A percentile compares a stretch with the other conserved stretches of the same genome.
phyloP scores from a whole-genome alignment of 2,329 filamentous ascomycete species.

The Madurella fahalii region DNA sequence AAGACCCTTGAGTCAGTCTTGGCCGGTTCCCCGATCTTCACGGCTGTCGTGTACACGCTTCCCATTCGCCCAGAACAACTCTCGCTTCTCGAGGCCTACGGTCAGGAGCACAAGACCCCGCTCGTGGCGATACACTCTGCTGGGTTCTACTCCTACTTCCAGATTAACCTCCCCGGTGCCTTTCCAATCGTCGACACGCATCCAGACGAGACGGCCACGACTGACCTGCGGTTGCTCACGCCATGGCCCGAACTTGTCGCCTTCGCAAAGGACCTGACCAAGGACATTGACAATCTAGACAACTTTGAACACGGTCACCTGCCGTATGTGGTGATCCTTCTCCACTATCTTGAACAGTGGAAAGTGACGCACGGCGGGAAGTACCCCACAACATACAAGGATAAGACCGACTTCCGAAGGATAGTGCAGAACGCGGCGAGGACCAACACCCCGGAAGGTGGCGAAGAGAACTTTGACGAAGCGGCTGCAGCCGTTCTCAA shows the following conservation, averaged over 20 bases:
- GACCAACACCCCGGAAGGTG: conserved; percentile 72
- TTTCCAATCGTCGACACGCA: conserved; percentile 96
- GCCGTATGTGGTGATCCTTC: conserved; percentile 76
- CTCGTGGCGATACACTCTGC: conserved; percentile 81
- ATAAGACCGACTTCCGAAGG: conserved; percentile 79
- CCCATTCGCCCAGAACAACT: conserved; percentile 45
- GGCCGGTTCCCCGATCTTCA: conserved; percentile 41
- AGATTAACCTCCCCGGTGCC: conserved; percentile 68
- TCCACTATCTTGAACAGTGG: conserved; percentile 82
- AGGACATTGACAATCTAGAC: conserved; percentile 63
- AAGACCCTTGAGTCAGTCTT: conserved; percentile 41
- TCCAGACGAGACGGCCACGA: conserved; percentile 77
- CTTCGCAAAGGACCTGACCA: conserved; percentile 64
- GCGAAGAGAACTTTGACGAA: conserved; percentile 96
- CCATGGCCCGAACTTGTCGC: conserved; percentile 79
- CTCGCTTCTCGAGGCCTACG: conserved; percentile 44
- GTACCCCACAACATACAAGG: conserved; percentile 69
- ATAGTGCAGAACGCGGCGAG: conserved; percentile 64
- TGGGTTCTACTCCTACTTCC: conserved; percentile 89
- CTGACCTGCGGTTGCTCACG: conserved; percentile 76
- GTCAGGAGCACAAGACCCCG: conserved; percentile 59
- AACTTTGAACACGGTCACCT: conserved; percentile 87
- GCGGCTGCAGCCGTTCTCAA: conserved; percentile 84
- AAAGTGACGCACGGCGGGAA: conserved; percentile 64
- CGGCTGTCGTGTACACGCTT: conserved; percentile 52